phyloP scores from a whole-genome alignment of 176 grass and related monocot genomes.

The Urochloa ruziziensis region DNA sequence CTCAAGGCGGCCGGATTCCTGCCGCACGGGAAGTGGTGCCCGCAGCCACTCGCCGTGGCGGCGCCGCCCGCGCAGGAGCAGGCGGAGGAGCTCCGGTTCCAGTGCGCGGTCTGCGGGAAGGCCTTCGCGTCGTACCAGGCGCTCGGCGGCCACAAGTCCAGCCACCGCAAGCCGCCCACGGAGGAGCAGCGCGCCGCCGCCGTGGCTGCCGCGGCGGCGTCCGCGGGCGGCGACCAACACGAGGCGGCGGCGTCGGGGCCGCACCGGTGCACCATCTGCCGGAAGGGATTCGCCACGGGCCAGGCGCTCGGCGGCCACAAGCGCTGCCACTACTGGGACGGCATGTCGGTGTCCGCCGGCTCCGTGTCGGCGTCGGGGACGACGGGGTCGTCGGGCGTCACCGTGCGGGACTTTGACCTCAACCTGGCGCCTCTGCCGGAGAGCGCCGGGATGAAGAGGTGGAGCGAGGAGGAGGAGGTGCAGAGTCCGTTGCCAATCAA shows the following conservation, averaged over 20 bases:
- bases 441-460: constrained; percentile 33
- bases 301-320: constrained; percentile 94
- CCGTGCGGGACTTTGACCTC: constrained; percentile 71
- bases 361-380: constrained; percentile 16
- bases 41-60: neutral
- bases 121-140: constrained; percentile 82
- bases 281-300: constrained; percentile 59
- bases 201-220: neutral
- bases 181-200: neutral
- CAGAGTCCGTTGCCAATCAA: constrained; percentile 62
- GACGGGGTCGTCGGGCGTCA: constrained; percentile 30
- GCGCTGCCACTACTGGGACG: constrained; percentile 81
- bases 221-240: neutral
- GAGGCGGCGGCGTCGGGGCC: constrained; percentile 4
- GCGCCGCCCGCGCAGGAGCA: neutral
- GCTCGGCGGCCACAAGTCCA: constrained; percentile 88
- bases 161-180: constrained; percentile 57
- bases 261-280: constrained; percentile 75
- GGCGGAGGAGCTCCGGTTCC: constrained; percentile 47
- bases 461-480: constrained; percentile 74
- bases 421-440: constrained; percentile 55
- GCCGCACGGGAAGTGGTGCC: neutral
- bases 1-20: neutral
- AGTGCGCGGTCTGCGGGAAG: constrained; percentile 72
- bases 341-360: constrained; percentile 24